Base-by-base conservation (phyloP, 768 basidiomycete species). In the Tricholoma flavovirens region DNA sequence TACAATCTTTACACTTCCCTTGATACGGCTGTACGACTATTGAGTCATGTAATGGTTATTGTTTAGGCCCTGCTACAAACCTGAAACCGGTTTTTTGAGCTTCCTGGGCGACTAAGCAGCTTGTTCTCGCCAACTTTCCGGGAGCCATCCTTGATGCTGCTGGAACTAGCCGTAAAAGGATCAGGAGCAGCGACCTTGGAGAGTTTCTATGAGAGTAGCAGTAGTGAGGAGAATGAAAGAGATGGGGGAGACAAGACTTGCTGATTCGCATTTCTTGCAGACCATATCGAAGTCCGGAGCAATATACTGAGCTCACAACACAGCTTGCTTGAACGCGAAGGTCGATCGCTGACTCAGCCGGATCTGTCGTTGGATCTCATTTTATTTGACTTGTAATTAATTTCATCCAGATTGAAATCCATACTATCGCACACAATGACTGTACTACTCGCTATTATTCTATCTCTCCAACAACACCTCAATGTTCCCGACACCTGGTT, bases 141-240 rank as follows among this genome's bases (percentile, higher is more conserved):
- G 29, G 84, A 81, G 49, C 90, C 90, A 15, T 87, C 86, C 73
- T 87, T 91, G 73, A 91, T 87, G 60, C 84, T 83, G 50, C 73
- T 72, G 2, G 87, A 84, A 46, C 86, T 86, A 10, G 89, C 79
- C 30, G 78, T 80, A 72, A 92, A 93, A 38, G 91, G 91, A 73
- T 93, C 91, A 48, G 91, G 92, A 3, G 91, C 91, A 55, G 91
- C 91, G 45, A 93, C 80, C 70, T 90, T 93, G 56, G 90, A 92
- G 54, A 91, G 81, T 91, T 93, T 93, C 90, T 93, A 69, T 67
- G 66, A 64, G 60, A 69, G 57, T 53, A 33, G 57, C 59, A 48
- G 51, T 19, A 52, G 36, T 9, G 2, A 59, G 56, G 21, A 38
- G 45, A 26, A 49, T 54, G 40, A 53, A 46, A 54, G 60, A 59